Percentiles rank a stretch among this genome's conserved stretches.
phyloP scores from a whole-genome alignment of 2,329 filamentous ascomycete species.

The Knoxdaviesia capensis region DNA sequence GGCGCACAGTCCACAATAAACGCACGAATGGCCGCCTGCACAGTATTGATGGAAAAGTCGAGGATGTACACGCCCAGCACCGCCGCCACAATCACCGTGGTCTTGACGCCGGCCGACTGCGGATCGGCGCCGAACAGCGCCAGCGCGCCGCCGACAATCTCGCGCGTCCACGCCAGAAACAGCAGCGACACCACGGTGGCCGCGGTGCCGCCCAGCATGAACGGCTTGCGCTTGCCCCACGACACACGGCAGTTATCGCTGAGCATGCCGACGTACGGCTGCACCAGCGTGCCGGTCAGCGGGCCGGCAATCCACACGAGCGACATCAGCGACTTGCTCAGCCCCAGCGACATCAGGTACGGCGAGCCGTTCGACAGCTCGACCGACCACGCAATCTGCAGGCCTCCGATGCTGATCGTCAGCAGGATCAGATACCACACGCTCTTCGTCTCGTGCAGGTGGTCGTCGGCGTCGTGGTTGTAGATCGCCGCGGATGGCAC shows the following conservation, averaged over 20 bases:
- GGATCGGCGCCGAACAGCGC: constrained; percentile 49
- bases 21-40: constrained; percentile 78
- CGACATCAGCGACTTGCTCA: constrained; percentile 68
- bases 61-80: constrained; percentile 77
- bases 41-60: constrained; percentile 92
- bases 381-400: constrained; percentile 92
- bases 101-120: constrained; percentile 43
- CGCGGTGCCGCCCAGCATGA: constrained; percentile 51
- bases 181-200: constrained; percentile 50
- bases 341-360: constrained; percentile 58
- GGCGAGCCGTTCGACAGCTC: constrained; percentile 86
- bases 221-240: constrained; percentile 66
- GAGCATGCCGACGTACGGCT: constrained; percentile 65
- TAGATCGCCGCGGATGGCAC: background rate
- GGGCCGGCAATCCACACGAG: constrained; percentile 69
- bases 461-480: constrained; percentile 20
- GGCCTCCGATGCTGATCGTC: constrained; percentile 68
- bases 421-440: constrained; percentile 70
- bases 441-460: constrained; percentile 51
- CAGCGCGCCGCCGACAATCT: constrained; percentile 48
- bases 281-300: constrained; percentile 57
- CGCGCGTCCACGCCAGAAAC: constrained; percentile 52
- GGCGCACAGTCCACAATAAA: constrained; percentile 91
- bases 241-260: constrained; percentile 57
- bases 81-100: constrained; percentile 53